Percentiles rank a stretch among this genome's conserved stretches.
Evolutionary conservation across 1,139 yeast genomes (phyloP).

Genomic region (Zygosaccharomyces sapae): DNA sequence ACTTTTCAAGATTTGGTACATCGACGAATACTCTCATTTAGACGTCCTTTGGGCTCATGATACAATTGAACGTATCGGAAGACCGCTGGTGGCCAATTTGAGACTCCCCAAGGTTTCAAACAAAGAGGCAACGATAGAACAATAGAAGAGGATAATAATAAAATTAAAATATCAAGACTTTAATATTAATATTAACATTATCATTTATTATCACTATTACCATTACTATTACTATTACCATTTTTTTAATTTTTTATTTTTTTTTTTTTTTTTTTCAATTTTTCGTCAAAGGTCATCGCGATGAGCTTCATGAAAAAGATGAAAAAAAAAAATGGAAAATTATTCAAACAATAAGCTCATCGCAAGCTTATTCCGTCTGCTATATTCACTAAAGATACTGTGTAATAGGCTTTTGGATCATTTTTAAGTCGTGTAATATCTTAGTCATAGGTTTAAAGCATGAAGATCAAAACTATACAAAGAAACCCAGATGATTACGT

Average conservation of each 20-base stretch:
- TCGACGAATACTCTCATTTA: slow-evolving; percentile 72
- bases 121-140: slow-evolving; percentile 2
- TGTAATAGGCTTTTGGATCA: neutral
- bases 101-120: slow-evolving; percentile 18
- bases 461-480: slow-evolving; percentile 86
- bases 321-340: slow-evolving; percentile 1
- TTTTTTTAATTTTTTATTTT: slow-evolving; percentile 4
- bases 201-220: neutral
- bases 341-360: slow-evolving; percentile 12
- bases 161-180: neutral
- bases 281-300: neutral
- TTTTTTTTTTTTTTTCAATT: slow-evolving; percentile 5
- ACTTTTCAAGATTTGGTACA: slow-evolving; percentile 41
- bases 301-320: slow-evolving; percentile 5
- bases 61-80: slow-evolving; percentile 54
- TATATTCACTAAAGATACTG: too few species aligned
- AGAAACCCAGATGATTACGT: slow-evolving; percentile 88
- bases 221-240: neutral
- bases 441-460: slow-evolving; percentile 6
- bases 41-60: slow-evolving; percentile 89
- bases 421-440: neutral
- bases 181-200: neutral
- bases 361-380: slow-evolving; percentile 1
- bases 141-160: neutral
- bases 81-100: slow-evolving; percentile 33